These are phyloP conservation scores for Tulasnella sp. DNA, from an alignment of 768 basidiomycete species.

Conservation along the genomic window DNA sequence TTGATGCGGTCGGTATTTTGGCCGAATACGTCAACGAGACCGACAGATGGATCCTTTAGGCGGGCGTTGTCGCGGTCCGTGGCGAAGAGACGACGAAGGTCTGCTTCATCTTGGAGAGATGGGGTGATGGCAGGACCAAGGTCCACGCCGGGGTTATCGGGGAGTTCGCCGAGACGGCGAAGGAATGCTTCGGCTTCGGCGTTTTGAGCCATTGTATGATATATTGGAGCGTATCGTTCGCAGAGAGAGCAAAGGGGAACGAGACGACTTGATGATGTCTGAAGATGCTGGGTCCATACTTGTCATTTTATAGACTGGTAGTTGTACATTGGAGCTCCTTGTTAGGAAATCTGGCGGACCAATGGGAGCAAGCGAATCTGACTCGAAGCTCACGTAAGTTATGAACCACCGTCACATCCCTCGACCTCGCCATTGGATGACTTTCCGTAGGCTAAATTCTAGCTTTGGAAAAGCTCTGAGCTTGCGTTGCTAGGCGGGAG, in stretches of 20 bases:
- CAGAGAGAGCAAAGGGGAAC: background rate
- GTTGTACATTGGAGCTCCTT: background rate
- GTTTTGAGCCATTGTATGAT: conserved; percentile 12
- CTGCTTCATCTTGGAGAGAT: conserved; percentile 54
- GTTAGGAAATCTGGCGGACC: background rate
- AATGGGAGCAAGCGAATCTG: background rate
- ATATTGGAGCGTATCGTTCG: background rate
- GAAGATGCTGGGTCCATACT: background rate
- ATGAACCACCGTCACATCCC: too few species aligned
- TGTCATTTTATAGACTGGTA: background rate
- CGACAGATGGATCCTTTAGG: conserved; percentile 49
- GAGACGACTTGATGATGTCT: background rate
- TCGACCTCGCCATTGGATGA: background rate
- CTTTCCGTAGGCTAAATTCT: too few species aligned
- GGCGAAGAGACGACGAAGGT: conserved; percentile 53
- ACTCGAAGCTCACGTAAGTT: background rate
- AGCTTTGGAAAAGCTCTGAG: too few species aligned
- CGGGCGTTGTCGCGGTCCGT: conserved; percentile 48
- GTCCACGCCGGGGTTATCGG: conserved; percentile 33
- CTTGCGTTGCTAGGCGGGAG: too few species aligned
- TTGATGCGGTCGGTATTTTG: conserved; percentile 46
- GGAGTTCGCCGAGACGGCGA: conserved; percentile 9
- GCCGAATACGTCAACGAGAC: conserved; percentile 58
- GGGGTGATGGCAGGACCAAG: conserved; percentile 48
- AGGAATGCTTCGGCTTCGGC: conserved; percentile 19